Base-by-base conservation (phyloP, 148 eudicot genomes). In the Talinum fruticosum region DNA sequence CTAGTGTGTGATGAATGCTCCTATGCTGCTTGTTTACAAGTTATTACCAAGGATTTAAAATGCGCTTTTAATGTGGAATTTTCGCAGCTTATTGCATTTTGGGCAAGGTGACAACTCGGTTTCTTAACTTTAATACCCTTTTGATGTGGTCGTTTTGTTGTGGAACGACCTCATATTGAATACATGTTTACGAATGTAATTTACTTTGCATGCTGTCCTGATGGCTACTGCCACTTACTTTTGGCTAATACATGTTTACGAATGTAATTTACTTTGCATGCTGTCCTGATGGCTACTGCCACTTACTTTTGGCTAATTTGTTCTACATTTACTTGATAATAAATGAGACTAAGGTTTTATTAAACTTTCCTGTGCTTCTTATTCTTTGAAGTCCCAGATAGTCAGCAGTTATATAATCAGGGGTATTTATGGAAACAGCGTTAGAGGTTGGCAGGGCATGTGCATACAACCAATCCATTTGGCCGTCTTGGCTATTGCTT, bases 21-120 rank as follows among this genome's bases (percentile, higher is more conserved):
- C 7, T 30, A 24, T 53, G 72, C 33, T 64, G 66, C 32, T 74
- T 41, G 75, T 4, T 79, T 53, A n/a, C 47, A 10, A 44, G n/a
- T n/a, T n/a, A n/a, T n/a, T n/a, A n/a, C n/a, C n/a, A n/a, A n/a
- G n/a, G n/a, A n/a, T n/a, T n/a, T n/a, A n/a, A n/a, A n/a, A n/a
- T n/a, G n/a, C n/a, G n/a, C n/a, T n/a, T n/a, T n/a, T n/a, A n/a
- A n/a, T n/a, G n/a, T n/a, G n/a, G n/a, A n/a, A n/a, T n/a, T n/a
- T n/a, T n/a, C n/a, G n/a, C n/a, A n/a, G n/a, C n/a, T n/a, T n/a
- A n/a, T n/a, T n/a, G n/a, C n/a, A n/a, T n/a, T n/a, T n/a, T n/a
- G n/a, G n/a, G n/a, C n/a, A n/a, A n/a, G n/a, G n/a, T n/a, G n/a
- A n/a, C n/a, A n/a, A n/a, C n/a, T n/a, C n/a, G n/a, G n/a, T n/a